Percentiles rank a stretch among this genome's conserved stretches.
Conservation (phyloP, 2,329 filamentous ascomycete genomes). For the Curvularia verruculosa region DNA sequence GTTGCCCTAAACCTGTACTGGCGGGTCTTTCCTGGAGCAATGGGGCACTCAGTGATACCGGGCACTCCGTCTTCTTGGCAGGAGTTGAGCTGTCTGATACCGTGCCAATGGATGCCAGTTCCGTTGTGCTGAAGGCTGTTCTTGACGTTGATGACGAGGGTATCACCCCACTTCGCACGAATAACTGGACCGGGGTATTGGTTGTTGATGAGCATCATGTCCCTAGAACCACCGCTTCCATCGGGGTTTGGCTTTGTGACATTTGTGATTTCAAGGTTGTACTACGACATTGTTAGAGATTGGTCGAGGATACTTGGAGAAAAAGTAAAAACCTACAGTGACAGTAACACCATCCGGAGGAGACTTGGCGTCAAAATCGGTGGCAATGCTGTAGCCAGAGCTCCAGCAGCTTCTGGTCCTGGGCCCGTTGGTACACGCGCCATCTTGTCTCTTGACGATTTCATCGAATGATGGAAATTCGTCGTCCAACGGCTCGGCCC, state of each 20-base stretch:
- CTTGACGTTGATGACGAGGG: constrained; percentile 49
- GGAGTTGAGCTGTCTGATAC: constrained; percentile 49
- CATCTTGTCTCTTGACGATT: constrained; percentile 39
- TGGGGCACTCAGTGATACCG: constrained; percentile 65
- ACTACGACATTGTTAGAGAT: constrained; percentile 29
- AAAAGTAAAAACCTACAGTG: constrained; percentile 21
- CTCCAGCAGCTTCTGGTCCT: constrained; percentile 52
- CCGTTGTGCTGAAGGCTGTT: constrained; percentile 53
- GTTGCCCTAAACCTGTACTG: constrained; percentile 65
- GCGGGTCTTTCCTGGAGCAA: constrained; percentile 62
- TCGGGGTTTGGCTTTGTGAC: constrained; percentile 49
- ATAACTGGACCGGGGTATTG: constrained; percentile 67
- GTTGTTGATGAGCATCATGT: constrained; percentile 55
- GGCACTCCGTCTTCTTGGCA: constrained; percentile 63
- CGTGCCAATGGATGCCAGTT: constrained; percentile 60
- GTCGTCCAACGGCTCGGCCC: constrained; percentile 16
- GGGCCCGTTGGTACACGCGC: constrained; percentile 51
- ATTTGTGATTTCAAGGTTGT: constrained; percentile 52
- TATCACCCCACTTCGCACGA: constrained; percentile 49
- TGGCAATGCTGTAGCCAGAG: constrained; percentile 52
- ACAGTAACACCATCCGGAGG: constrained; percentile 49
- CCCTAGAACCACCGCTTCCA: constrained; percentile 44
- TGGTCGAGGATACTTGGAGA: too few relatives aligned
- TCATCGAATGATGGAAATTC: constrained; percentile 21
- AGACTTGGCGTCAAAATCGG: constrained; percentile 54